phyloP scores from a whole-genome alignment of 108 stramenopile species.

The Parietichytrium sp. region DNA sequence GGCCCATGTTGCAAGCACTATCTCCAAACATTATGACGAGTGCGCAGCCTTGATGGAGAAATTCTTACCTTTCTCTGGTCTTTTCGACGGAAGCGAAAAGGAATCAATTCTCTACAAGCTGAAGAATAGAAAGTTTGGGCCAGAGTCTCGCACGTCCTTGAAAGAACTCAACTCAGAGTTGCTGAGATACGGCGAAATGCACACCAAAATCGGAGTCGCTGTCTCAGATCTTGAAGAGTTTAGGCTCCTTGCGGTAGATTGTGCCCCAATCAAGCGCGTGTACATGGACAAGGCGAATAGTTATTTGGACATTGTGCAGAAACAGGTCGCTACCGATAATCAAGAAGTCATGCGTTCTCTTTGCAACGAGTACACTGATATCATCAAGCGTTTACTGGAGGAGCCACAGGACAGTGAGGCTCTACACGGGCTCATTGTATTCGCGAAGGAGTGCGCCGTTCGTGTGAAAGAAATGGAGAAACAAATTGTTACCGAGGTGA shows the following conservation, averaged over 20 bases:
- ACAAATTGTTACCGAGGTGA: slow-evolving; percentile 1
- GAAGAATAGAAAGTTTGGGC: neutral
- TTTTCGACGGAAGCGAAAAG: neutral
- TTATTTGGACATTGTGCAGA: slow-evolving; percentile 2
- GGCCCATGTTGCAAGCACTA: neutral
- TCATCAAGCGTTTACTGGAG: neutral
- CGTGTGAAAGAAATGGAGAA: neutral
- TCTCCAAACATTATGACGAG: neutral
- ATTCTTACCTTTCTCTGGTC: neutral
- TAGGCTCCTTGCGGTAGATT: slow-evolving; percentile 32
- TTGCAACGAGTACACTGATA: neutral
- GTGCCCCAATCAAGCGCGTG: slow-evolving; percentile 31
- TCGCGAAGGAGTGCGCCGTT: neutral
- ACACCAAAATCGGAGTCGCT: neutral
- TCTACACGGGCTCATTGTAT: slow-evolving; percentile 16
- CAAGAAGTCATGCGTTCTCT: neutral
- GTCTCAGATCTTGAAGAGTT: neutral
- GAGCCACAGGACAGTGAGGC: slow-evolving; percentile 39
- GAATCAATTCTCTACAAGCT: neutral
- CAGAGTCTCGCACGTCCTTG: neutral
- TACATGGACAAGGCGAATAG: neutral
- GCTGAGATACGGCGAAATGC: neutral
- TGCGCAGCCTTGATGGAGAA: neutral
- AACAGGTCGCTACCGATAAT: slow-evolving; percentile 2
- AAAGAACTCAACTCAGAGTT: slow-evolving; percentile 28